These are phyloP conservation scores for Phytopythium boreale DNA, from an alignment of 352 stramenopile genomes.

Conservation along the genomic window DNA sequence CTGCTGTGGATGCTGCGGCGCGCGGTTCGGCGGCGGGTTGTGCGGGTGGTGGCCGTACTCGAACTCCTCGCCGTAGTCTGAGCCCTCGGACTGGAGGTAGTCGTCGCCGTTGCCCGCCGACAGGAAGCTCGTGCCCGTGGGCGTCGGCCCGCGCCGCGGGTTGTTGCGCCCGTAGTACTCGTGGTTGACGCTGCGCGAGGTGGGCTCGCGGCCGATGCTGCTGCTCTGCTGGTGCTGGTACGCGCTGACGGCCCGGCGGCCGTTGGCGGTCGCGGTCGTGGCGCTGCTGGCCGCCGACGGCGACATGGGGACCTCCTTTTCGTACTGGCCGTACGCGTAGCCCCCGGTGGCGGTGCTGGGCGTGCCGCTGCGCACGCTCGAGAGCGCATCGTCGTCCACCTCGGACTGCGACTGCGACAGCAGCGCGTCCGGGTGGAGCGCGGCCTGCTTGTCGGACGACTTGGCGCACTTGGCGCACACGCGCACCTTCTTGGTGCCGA, in stretches of 20 bases:
- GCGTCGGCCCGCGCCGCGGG: neutral
- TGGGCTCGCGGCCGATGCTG: neutral
- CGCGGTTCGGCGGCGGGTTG: neutral
- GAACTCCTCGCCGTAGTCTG: slow-evolving; percentile 6
- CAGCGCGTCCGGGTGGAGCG: too few species aligned
- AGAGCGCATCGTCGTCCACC: slow-evolving; percentile 15
- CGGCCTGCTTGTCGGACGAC: slow-evolving; percentile 20
- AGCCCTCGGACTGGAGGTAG: slow-evolving; percentile 1
- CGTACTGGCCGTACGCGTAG: slow-evolving; percentile 26
- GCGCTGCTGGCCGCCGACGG: slow-evolving; percentile 6
- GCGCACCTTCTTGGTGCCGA: slow-evolving; percentile 47
- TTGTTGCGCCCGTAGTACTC: slow-evolving; percentile 5
- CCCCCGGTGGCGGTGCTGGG: slow-evolving; percentile 15
- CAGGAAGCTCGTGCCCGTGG: slow-evolving; percentile 8
- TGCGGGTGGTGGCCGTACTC: slow-evolving; percentile 3
- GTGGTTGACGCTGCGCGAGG: slow-evolving; percentile 1
- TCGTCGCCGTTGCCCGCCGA: slow-evolving; percentile 4
- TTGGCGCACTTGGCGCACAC: slow-evolving; percentile 56
- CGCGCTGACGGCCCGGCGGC: neutral
- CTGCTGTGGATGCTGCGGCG: neutral
- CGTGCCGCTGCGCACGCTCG: slow-evolving; percentile 20
- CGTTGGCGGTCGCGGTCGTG: neutral
- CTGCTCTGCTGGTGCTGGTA: slow-evolving; percentile 1
- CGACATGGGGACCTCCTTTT: slow-evolving; percentile 14
- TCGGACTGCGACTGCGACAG: neutral